Base-by-base conservation (phyloP, 1,139 yeast genomes). In the Pichia sp. region DNA sequence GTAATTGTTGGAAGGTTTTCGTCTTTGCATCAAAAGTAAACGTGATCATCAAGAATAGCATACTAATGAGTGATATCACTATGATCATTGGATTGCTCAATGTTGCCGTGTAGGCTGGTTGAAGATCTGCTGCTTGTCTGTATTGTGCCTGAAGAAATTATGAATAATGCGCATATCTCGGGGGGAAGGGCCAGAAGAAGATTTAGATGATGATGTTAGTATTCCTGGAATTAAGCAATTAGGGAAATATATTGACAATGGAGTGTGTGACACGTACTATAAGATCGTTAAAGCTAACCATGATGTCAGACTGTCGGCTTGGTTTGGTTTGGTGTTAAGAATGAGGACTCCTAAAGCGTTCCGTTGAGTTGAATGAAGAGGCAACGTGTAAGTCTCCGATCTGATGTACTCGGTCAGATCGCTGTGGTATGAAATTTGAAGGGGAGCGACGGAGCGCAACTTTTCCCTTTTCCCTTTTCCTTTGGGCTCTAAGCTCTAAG, bases 71-170 rank as follows among this genome's bases (percentile, higher is more conserved):
- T 1, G 38, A 30, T 18, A 40, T 28, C 2, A 20, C 3, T 21
- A 30, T 11, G 2, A 47, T 38, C n/a, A 53, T 27, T 2, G 58
- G n/a, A 19, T 22, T 27, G 20, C 26, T 20, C 11, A 33, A 14
- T 4, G 20, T 16, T 18, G 42, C 40, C 3, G 38, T 25, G 15
- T 26, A 19, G 8, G 17, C 17, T 3, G 38, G 42, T 4, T 15
- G 9, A n/a, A 36, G 34, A 1, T 24, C 32, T 17, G 17, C 15
- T 16, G 23, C 35, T 20, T 25, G 18, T 15, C 21, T 31, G 28
- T 34, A 39, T 15, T 31, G 11, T 11, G 9, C 16, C 40, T 37
- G 23, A n/a, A n/a, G n/a, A n/a, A n/a, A n/a, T n/a, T n/a, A n/a
- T n/a, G n/a, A n/a, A n/a, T n/a, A n/a, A n/a, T n/a, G n/a, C n/a